Evolutionary conservation across 1,284 basidiomycete genomes (phyloP).

Genomic region (Irpex rosettiformis): DNA sequence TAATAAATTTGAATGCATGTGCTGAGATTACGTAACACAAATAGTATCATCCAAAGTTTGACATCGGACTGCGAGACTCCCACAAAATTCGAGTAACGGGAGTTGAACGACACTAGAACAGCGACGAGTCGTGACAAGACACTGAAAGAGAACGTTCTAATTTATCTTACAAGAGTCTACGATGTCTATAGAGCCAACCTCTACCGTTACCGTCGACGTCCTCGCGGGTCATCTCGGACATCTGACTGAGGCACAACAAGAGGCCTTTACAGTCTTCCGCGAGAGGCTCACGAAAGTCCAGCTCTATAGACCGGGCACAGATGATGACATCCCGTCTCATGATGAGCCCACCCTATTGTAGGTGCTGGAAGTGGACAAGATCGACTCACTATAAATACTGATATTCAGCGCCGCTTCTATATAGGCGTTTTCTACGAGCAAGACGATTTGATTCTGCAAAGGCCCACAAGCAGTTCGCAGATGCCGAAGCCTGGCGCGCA

Average conservation of each 20-base stretch:
- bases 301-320: conserved; percentile 44
- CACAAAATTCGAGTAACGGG: too few relatives aligned
- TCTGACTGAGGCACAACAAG: conserved; percentile 44
- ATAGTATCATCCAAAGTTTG: too few relatives aligned
- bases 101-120: too few relatives aligned
- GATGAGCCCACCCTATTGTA: conserved; percentile 69
- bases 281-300: conserved; percentile 40
- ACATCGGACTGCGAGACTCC: too few relatives aligned
- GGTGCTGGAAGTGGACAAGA: conserved; percentile 19
- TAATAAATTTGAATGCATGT: too few relatives aligned
- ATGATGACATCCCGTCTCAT: conserved; percentile 36
- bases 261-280: conserved; percentile 51
- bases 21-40: too few relatives aligned
- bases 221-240: conserved; percentile 53
- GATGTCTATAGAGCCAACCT: conserved; percentile 17
- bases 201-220: conserved; percentile 24
- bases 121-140: too few relatives aligned
- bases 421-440: conserved; percentile 76
- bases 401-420: not conserved
- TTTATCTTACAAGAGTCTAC: not conserved
- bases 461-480: conserved; percentile 67
- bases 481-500: conserved; percentile 62
- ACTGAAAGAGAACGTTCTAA: too few relatives aligned
- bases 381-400: not conserved
- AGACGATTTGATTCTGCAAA: conserved; percentile 58